phyloP scores from a whole-genome alignment of 106 monocot genomes.

The Vanilla planifolia region DNA sequence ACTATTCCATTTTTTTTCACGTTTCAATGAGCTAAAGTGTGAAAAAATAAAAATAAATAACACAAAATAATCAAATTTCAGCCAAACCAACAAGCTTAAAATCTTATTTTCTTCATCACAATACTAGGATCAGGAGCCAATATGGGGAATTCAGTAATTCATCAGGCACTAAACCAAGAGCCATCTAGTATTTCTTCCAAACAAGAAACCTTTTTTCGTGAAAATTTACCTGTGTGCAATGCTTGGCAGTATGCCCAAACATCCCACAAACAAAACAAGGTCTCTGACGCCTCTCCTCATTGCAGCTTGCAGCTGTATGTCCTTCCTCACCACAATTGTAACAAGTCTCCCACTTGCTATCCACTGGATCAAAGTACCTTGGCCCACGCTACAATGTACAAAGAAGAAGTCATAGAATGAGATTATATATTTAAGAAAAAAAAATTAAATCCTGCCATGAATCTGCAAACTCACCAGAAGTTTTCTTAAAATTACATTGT shows the following conservation, averaged over 20 bases:
- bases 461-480: slow-evolving; percentile 91
- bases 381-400: slow-evolving; percentile 65
- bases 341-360: slow-evolving; percentile 38
- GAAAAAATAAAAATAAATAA: too few relatives aligned
- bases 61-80: too few relatives aligned
- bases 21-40: too few relatives aligned
- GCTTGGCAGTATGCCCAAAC: slow-evolving; percentile 71
- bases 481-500: slow-evolving; percentile 68
- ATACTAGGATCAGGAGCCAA: too few relatives aligned
- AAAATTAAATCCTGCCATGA: background rate
- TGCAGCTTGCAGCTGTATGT: slow-evolving; percentile 57
- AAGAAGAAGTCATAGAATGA: background rate
- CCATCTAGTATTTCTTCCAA: background rate
- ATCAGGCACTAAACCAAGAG: background rate
- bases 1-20: too few relatives aligned
- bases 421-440: slow-evolving; percentile 7
- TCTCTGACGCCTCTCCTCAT: slow-evolving; percentile 47
- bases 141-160: too few relatives aligned
- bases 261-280: slow-evolving; percentile 91
- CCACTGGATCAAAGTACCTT: slow-evolving; percentile 80
- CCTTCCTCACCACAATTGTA: slow-evolving; percentile 94
- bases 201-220: background rate
- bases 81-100: too few relatives aligned
- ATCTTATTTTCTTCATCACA: too few relatives aligned
- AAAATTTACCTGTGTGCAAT: slow-evolving; percentile 51